Base-by-base conservation (phyloP, 2,329 filamentous ascomycete species). In the Thelonectria olida region DNA sequence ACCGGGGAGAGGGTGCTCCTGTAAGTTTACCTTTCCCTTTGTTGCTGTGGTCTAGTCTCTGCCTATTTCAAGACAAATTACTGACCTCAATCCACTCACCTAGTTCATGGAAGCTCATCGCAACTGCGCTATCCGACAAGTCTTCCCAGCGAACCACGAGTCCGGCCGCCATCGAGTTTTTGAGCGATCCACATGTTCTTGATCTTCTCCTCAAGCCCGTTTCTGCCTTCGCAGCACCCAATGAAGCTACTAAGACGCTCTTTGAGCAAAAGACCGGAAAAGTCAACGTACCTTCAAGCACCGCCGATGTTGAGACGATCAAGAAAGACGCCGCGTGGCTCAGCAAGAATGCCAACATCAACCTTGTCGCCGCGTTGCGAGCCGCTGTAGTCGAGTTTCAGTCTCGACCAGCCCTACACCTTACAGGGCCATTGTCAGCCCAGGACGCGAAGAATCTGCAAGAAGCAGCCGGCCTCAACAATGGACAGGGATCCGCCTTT, bases 311-410 rank as follows among this genome's bases (percentile, higher is more conserved):
- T 67, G 88, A 91, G 38, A 82, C 90, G 72, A 88, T 98, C 75
- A 97, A 97, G 79, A 86, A 88, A 47, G 94, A 98, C 80, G 87
- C 93, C 31, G 75, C 91, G 67, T 98, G 94, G 93, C 81, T 99
- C 64, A 94, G 92, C 77, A 88, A 90, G 70, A 88, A 90, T 72
- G 88, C 89, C 51, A 84, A 87, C 44, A 88, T 97, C 66, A 93
- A 96, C 75, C 89, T 97, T 75, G 82, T 96, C 42, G 87, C 90
- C 12, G 93, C 95, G 23, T 82, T 99, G 71, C 88, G 96, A 61
- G 83, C 97, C 42, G 90, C 90, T 3, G 81, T 96, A 7, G 79
- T 96, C 45, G 96, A 98, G 82, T 92, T 91, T 83, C 95, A 98
- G 78, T 87, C 86, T 65, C 88, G 93, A 34, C 82, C 93, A n/a